Conservation (phyloP, 2,329 filamentous ascomycete species). For the Sarocladium oryzae region DNA sequence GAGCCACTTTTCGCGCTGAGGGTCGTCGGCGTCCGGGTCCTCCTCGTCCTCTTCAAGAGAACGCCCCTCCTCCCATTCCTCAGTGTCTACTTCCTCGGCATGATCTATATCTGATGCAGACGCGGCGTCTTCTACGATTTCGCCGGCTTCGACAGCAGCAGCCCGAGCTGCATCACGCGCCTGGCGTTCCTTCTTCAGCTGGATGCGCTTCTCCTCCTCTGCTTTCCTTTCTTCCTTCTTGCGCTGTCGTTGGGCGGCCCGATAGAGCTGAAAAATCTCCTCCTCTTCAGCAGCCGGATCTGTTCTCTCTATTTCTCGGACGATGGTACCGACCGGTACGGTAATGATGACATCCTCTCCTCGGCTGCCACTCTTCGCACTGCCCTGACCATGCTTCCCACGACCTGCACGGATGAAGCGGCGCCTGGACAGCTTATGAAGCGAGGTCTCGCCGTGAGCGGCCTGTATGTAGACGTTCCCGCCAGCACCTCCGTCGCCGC, state of each 20-base stretch:
- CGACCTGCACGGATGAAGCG: slow-evolving; percentile 67
- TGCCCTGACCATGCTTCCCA: slow-evolving; percentile 74
- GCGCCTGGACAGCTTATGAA: slow-evolving; percentile 82
- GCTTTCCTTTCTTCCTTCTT: slow-evolving; percentile 25
- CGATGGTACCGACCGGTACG: slow-evolving; percentile 87
- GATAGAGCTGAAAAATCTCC: slow-evolving; percentile 26
- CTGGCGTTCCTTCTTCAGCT: slow-evolving; percentile 8
- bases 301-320: slow-evolving; percentile 71
- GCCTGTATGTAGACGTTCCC: slow-evolving; percentile 95
- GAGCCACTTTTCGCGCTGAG: slow-evolving; percentile 68
- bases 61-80: slow-evolving; percentile 11
- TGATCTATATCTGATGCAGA: no score
- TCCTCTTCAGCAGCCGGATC: slow-evolving; percentile 70
- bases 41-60: slow-evolving; percentile 25
- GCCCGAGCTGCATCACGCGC: slow-evolving; percentile 11
- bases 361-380: slow-evolving; percentile 64
- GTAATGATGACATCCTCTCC: slow-evolving; percentile 84
- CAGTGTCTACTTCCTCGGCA: slow-evolving; percentile 14
- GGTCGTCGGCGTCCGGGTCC: slow-evolving; percentile 34
- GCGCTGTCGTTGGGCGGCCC: slow-evolving; percentile 25
- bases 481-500: slow-evolving; percentile 86
- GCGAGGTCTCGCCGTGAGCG: slow-evolving; percentile 79
- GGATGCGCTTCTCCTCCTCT: slow-evolving; percentile 25
- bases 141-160: slow-evolving; percentile 9
- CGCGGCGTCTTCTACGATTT: slow-evolving; percentile 15